Conservation (phyloP, 192 early-diverging fungal species). For the Linnemannia elongata region DNA sequence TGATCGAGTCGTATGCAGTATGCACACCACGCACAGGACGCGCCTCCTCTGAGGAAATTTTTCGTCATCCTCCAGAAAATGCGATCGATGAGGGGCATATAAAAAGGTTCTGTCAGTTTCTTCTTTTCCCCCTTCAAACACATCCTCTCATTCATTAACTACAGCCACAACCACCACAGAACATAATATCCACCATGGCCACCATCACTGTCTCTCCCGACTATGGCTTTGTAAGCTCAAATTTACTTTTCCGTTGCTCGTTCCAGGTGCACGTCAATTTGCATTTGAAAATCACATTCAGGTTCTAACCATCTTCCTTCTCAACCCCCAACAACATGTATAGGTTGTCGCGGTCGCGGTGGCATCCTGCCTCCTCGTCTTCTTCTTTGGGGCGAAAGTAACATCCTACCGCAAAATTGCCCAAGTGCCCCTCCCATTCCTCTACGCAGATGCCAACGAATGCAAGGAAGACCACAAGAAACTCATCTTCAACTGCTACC, state of each 20-base stretch:
- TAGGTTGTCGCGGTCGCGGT: conserved; percentile 57
- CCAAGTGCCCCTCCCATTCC: conserved; percentile 76
- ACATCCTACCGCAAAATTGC: conserved; percentile 68
- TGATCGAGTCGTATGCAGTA: background rate
- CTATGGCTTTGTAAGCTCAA: conserved; percentile 69
- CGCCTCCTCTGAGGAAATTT: conserved; percentile 6
- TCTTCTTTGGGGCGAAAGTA: conserved; percentile 65
- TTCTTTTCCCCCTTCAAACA: background rate
- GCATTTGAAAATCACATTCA: background rate
- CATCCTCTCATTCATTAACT: background rate
- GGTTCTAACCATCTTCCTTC: too few species aligned
- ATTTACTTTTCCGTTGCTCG: too few species aligned
- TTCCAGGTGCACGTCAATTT: background rate
- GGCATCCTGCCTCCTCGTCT: conserved; percentile 41
- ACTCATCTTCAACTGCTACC: conserved; percentile 80
- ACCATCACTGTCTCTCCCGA: conserved; percentile 60
- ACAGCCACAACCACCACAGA: background rate
- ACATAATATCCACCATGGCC: conserved; percentile 28
- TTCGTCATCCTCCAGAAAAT: conserved; percentile 7
- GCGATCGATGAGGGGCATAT: background rate
- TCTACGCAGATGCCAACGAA: conserved; percentile 69
- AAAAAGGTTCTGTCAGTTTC: background rate
- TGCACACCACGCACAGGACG: background rate
- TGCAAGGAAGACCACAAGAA: conserved; percentile 73
- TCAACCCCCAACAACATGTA: background rate